Base-by-base conservation (phyloP, 805 yeast genomes). In the Saturnispora quitensis region DNA sequence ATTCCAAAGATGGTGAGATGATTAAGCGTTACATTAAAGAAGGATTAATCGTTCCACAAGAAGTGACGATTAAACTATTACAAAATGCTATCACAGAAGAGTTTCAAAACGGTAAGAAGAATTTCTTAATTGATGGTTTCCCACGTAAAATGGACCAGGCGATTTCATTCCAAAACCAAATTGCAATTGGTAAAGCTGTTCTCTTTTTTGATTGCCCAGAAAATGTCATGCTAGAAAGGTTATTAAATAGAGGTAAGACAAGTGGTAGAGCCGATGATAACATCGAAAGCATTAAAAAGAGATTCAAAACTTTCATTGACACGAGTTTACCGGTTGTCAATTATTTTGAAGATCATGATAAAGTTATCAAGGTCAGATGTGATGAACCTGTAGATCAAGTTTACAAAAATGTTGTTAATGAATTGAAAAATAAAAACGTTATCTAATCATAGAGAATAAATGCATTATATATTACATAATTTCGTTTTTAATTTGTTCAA, bases 71-170 rank as follows among this genome's bases (percentile, higher is more conserved):
- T 59, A 91, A 88, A 1, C 72, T 91, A 52, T 75, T 91, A 62
- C 78, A 84, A 61, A 82, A 85, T 56, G 95, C 97, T 9, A 89
- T 91, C 70, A 61, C 70, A 40, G 83, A 76, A 34, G 70, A 76
- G 47, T 65, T 67, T 56, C 55, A 59, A 3, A 64, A 73, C n/a
- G 84, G 86, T 15, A 73, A 69, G 24, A 75, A 74, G 50, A 80
- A 80, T 59, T 91, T 90, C 67, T 72, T 91, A 61, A 82, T 91
- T 50, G 99, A 91, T 67, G 99, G 99, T 0, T 91, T 93, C 77
- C 99, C 99, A 47, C 80, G 98, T 66, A 89, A 90, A 67, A 91
- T 93, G 97, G 98, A 93, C 69, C 99, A 91, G 73, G 98, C 98
- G 0, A 54, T 85, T 40, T 86, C 91, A n/a, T 91, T 91, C 66